Conservation (phyloP, 1,284 basidiomycete species). For the Tetrapyrgos nigripes region DNA sequence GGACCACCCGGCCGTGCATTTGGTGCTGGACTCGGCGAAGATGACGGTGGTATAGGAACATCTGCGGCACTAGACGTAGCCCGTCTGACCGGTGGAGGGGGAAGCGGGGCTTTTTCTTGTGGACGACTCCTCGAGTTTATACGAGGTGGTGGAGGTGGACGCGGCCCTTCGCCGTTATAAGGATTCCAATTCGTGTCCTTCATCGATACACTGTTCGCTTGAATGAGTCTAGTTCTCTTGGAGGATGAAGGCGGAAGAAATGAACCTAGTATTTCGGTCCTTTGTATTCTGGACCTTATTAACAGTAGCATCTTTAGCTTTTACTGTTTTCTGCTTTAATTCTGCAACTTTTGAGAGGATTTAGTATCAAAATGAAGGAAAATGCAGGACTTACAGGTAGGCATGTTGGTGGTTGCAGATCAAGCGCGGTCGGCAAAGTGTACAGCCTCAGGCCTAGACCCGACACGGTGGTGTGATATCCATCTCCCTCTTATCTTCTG, state of each 20-base stretch:
- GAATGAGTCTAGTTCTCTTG: background rate
- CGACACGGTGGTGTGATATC: no score
- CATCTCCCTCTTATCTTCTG: no score
- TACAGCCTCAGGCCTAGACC: no score
- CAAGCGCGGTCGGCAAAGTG: no score
- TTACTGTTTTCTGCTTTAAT: constrained; percentile 66
- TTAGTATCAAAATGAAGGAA: no score
- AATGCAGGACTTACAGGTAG: no score
- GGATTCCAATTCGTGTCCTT: constrained; percentile 70
- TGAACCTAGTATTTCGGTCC: constrained; percentile 59
- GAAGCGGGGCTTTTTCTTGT: constrained; percentile 23
- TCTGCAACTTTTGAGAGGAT: constrained; percentile 53
- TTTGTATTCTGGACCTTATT: constrained; percentile 58
- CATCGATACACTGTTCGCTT: constrained; percentile 50
- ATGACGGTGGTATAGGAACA: no score
- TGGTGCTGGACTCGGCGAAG: background rate
- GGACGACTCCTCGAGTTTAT: constrained; percentile 36
- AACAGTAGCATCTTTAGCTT: constrained; percentile 60
- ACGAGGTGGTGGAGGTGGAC: constrained; percentile 54
- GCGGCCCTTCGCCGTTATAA: constrained; percentile 47
- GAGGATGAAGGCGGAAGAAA: constrained; percentile 6
- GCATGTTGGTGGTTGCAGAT: no score
- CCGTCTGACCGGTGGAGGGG: constrained; percentile 17
- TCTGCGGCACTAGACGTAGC: background rate
- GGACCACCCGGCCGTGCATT: background rate